Evolutionary conservation across 805 yeast species (phyloP), one percentile per base, ranked within the genome.

Genomic region (Candida ascalaphidarum): DNA sequence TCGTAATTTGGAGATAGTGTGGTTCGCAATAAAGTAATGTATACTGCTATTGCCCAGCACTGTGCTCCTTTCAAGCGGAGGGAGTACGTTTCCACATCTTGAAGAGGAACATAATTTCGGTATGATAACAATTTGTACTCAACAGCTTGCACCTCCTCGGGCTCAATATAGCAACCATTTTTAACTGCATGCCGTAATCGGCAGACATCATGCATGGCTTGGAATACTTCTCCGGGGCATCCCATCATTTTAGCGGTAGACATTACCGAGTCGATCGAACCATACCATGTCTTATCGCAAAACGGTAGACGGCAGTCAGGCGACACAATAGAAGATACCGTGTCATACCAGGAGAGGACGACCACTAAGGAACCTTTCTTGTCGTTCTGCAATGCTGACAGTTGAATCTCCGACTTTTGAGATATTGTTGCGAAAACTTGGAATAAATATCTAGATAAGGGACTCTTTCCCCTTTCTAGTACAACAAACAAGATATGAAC

Each of bases 331-430:
- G 78, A 74, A 17, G 71, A 52, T 4, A 72, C 67, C 1, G 78
- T 72, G 37, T 73, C 79, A 43, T 67, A 72, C 79, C 79, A 73
- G 1, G 76, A 64, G 11, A 73, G 42, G n/a, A 69, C 72, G 5
- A 70, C 64, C 17, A 68, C 51, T 1, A 71, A 49, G 5, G 69
- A 68, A 5, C 67, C 57, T 34, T 71, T 73, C 39, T 68, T 70
- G 13, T 68, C 70, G 23, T 55, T 60, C 13, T 59, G 60, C 37
- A 67, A 41, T 14, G 66, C 61, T 4, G 54, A 38, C 20, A 53
- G 46, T 48, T 67, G 68, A n/a, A 63, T 57, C 13, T 48, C 43
- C 33, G 22, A 19, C 23, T 71, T 72, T 27, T 57, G 54, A 13
- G 74, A 71, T 22, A 73, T 65, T 2, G 68, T 59, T 1, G 71